Evolutionary conservation across 1,284 basidiomycete species (phyloP), one percentile per base, ranked within the genome.

Genomic region (Apiotrichum montevideense): DNA sequence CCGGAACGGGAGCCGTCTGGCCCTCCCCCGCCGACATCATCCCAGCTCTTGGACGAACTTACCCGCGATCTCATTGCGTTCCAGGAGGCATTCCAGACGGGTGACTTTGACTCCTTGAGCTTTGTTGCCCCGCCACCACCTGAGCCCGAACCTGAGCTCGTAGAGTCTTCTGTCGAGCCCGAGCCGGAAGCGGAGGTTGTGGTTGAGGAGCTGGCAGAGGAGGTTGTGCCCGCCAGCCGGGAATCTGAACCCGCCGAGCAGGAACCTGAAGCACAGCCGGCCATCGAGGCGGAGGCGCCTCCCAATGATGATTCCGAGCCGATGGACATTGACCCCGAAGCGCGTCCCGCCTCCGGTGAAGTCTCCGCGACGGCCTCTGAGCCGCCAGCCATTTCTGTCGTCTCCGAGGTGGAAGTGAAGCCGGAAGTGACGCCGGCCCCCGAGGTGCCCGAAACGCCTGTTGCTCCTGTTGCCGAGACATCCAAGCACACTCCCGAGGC

Each of bases 11-110:
- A 4, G 37, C 41, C 35, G 32, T 49, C 32, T 14, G 45, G 29
- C 37, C 49, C 61, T 10, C 46, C 62, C 53, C 50, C 29, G 7
- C 61, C 54, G 33, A 49, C 61, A 13, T 87, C 86, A 48, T 85
- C 87, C 81, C 85, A 83, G 75, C 81, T 88, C 78, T 88, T 94
- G 85, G 90, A 92, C 74, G 87, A 87, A 66, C 78, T 95, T 5
- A 90, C 90, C 83, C 83, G 87, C 67, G 90, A 93, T 70, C 76
- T 94, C 43, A 88, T 90, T 62, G 80, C 77, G 48, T 94, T 94
- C 71, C 90, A 94, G 77, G 89, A 93, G 71, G 82, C 84, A 51
- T 92, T 88, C 78, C 87, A 87, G 32, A 79, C 80, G 6, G 80
- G 83, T 49, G 59, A 61, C 53, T 59, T 59, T 51, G 60, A 55